Evolutionary conservation across 768 basidiomycete species (phyloP).

Genomic region (Neoboletus magnificus): DNA sequence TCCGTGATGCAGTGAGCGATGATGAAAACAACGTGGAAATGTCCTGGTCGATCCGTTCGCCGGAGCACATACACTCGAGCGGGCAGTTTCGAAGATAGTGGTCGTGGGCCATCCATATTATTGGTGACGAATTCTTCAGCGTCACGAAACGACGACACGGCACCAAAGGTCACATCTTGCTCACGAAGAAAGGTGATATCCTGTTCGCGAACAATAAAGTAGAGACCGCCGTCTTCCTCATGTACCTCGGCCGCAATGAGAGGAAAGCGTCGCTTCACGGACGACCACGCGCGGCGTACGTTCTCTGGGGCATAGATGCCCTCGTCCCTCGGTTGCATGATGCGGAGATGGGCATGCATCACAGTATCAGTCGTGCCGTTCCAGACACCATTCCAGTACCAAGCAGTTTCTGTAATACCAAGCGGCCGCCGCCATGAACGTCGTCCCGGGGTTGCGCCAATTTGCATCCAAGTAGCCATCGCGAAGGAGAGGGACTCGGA

Average conservation of each 20-base stretch:
- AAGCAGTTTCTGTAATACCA: slow-evolving; percentile 34
- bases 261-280: slow-evolving; percentile 47
- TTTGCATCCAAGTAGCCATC: slow-evolving; percentile 2
- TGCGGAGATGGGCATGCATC: slow-evolving; percentile 34
- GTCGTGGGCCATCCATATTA: slow-evolving; percentile 33
- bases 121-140: slow-evolving; percentile 32
- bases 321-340: slow-evolving; percentile 1
- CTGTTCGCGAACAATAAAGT: slow-evolving; percentile 42
- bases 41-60: slow-evolving; percentile 36
- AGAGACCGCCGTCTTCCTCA: slow-evolving; percentile 17
- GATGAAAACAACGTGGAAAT: slow-evolving; percentile 42
- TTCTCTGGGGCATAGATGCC: slow-evolving; percentile 28
- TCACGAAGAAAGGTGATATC: slow-evolving; percentile 16
- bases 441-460: not conserved
- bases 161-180: slow-evolving; percentile 38
- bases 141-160: slow-evolving; percentile 36
- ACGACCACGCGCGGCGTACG: slow-evolving; percentile 41
- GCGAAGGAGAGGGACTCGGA: not conserved
- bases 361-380: slow-evolving; percentile 44
- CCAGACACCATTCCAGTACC: slow-evolving; percentile 38
- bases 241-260: slow-evolving; percentile 35
- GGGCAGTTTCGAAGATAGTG: slow-evolving; percentile 15
- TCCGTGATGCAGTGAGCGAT: slow-evolving; percentile 37
- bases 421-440: slow-evolving; percentile 18
- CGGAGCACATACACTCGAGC: slow-evolving; percentile 42